These are phyloP conservation scores for Xylaria sp. DNA, from an alignment of 495 filamentous ascomycete genomes.

Conservation along the genomic window DNA sequence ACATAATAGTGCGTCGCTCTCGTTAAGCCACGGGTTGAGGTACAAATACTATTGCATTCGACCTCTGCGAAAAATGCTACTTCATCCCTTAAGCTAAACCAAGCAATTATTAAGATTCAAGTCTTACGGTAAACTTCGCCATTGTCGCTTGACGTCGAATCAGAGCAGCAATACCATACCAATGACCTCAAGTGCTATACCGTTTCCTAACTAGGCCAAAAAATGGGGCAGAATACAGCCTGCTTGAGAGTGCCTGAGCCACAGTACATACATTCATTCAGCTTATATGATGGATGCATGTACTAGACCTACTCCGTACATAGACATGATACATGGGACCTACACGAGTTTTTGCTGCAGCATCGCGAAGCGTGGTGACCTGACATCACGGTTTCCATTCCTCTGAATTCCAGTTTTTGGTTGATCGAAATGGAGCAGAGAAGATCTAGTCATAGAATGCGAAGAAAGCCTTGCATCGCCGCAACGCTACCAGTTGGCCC, in stretches of 20 bases:
- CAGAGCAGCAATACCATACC: neutral
- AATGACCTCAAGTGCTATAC: neutral
- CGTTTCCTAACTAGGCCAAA: neutral
- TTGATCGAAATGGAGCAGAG: neutral
- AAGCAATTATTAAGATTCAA: neutral
- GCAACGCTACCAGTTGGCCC: slow-evolving; percentile 15
- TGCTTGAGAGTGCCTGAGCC: slow-evolving; percentile 19
- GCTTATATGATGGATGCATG: no score
- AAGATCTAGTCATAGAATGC: neutral
- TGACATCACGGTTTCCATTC: neutral
- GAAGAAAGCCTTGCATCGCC: slow-evolving; percentile 32
- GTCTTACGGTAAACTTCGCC: neutral
- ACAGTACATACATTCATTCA: no score
- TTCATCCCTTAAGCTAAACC: no score
- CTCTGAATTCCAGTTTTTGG: neutral
- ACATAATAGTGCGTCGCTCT: no score
- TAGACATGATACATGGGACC: slow-evolving; percentile 5
- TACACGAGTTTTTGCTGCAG: neutral
- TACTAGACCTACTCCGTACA: no score
- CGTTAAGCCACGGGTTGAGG: no score
- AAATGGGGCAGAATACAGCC: slow-evolving; percentile 17
- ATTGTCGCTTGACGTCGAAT: neutral
- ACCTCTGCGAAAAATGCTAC: no score
- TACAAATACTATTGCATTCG: neutral
- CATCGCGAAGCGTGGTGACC: neutral